Evolutionary conservation across 2,329 filamentous ascomycete genomes (phyloP).

Genomic region (Aureobasidium leucospermi): DNA sequence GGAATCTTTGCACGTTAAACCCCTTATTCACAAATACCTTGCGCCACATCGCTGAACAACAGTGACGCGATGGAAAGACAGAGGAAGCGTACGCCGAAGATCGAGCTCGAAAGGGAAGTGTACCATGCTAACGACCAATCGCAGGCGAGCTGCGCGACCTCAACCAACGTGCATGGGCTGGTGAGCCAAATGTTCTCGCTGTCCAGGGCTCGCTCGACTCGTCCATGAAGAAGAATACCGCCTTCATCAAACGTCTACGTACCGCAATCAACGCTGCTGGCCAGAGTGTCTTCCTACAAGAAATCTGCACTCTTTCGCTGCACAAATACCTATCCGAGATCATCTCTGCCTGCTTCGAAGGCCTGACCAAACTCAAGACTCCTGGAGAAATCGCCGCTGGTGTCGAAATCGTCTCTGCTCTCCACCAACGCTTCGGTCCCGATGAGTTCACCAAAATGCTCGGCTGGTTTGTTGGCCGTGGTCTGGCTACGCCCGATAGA

Average conservation of each 20-base stretch:
- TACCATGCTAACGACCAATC: constrained; percentile 7
- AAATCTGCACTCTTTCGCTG: constrained; percentile 82
- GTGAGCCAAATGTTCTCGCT: constrained; percentile 75
- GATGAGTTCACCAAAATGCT: constrained; percentile 84
- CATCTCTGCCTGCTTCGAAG: constrained; percentile 91
- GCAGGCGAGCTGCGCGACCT: constrained; percentile 83
- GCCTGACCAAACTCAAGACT: constrained; percentile 82
- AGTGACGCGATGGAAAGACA: constrained; percentile 39
- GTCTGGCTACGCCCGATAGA: constrained; percentile 85
- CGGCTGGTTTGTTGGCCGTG: constrained; percentile 86
- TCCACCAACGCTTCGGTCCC: constrained; percentile 91
- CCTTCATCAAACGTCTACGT: constrained; percentile 92
- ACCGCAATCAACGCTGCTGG: constrained; percentile 78
- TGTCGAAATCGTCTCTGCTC: constrained; percentile 86
- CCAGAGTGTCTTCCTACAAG: constrained; percentile 76
- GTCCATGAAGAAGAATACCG: constrained; percentile 94
- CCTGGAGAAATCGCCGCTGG: constrained; percentile 87
- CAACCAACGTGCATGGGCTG: constrained; percentile 82
- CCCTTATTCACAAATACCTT: not conserved
- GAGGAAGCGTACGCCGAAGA: constrained; percentile 37
- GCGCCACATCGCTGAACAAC: constrained; percentile 6
- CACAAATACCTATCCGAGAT: constrained; percentile 98
- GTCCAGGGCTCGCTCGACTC: constrained; percentile 80
- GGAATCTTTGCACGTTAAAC: not conserved
- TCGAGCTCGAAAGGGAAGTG: not conserved